phyloP scores from a whole-genome alignment of 1,284 basidiomycete species.

The Mycosarcoma maydis region DNA sequence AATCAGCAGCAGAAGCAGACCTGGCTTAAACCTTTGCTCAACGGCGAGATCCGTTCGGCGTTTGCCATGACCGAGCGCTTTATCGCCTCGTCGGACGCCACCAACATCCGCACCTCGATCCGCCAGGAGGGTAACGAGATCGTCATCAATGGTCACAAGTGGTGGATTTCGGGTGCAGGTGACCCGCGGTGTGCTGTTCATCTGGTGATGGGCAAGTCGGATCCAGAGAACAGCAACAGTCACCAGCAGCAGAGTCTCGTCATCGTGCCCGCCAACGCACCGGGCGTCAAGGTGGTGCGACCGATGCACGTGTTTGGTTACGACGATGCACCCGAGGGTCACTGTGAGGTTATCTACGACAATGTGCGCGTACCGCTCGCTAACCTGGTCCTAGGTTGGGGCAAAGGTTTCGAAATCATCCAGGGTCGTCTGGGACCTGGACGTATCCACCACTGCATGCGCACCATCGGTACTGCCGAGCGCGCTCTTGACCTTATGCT shows the following conservation, averaged over 20 bases:
- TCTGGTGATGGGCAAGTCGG: conserved; percentile 91
- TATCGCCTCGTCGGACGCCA: conserved; percentile 91
- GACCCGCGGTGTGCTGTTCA: conserved; percentile 90
- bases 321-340: conserved; percentile 73
- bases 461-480: conserved; percentile 88
- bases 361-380: conserved; percentile 86
- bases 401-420: conserved; percentile 94
- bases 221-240: conserved; percentile 76
- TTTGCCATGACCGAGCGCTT: conserved; percentile 64
- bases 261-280: conserved; percentile 85
- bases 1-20: conserved; percentile 86
- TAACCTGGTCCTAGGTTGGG: conserved; percentile 91
- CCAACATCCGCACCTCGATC: conserved; percentile 91
- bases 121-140: conserved; percentile 85
- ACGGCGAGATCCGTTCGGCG: conserved; percentile 89
- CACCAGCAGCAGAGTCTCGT: conserved; percentile 93
- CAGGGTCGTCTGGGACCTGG: conserved; percentile 97
- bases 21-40: conserved; percentile 87
- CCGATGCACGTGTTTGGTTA: conserved; percentile 79
- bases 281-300: conserved; percentile 87
- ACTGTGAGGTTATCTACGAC: conserved; percentile 93
- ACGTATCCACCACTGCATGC: conserved; percentile 93
- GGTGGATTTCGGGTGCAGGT: conserved; percentile 98
- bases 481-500: conserved; percentile 87
- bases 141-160: conserved; percentile 96